phyloP scores from a whole-genome alignment of 148 eudicot species.

The Dianthus caryophyllus region DNA sequence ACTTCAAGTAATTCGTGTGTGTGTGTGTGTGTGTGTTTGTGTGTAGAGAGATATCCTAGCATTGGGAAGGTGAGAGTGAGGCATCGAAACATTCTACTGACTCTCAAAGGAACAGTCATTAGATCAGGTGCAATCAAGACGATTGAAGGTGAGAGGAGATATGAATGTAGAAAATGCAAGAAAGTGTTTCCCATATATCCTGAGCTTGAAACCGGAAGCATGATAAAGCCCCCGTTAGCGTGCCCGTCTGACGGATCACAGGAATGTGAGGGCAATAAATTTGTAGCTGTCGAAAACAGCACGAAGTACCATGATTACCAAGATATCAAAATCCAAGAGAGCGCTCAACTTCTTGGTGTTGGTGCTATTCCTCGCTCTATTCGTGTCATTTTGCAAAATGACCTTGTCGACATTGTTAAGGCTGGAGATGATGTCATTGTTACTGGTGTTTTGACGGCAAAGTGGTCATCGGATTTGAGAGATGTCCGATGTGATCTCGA shows the following conservation, averaged over 20 bases:
- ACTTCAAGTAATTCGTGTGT: slow-evolving; percentile 14
- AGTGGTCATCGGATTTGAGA: slow-evolving; percentile 85
- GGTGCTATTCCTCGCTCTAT: slow-evolving; percentile 97
- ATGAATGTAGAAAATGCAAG: slow-evolving; percentile 74
- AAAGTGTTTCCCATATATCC: slow-evolving; percentile 70
- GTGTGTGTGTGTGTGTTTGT: slow-evolving; percentile 24
- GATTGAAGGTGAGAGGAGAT: slow-evolving; percentile 81
- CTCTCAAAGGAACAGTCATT: slow-evolving; percentile 84
- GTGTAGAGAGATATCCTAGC: slow-evolving; percentile 70
- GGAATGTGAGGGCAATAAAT: slow-evolving; percentile 69
- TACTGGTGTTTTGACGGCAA: slow-evolving; percentile 82
- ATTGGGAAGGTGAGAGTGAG: slow-evolving; percentile 88
- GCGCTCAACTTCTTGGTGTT: slow-evolving; percentile 80
- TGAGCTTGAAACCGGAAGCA: slow-evolving; percentile 71
- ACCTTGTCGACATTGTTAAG: slow-evolving; percentile 88
- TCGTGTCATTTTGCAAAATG: slow-evolving; percentile 80
- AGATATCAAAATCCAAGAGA: slow-evolving; percentile 95
- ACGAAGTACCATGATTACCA: slow-evolving; percentile 81
- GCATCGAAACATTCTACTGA: slow-evolving; percentile 80
- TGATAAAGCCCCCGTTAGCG: slow-evolving; percentile 50
- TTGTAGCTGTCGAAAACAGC: slow-evolving; percentile 59
- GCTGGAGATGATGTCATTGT: slow-evolving; percentile 95
- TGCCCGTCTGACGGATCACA: slow-evolving; percentile 57
- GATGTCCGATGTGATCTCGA: slow-evolving; percentile 96
- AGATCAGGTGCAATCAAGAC: slow-evolving; percentile 88